phyloP scores from a whole-genome alignment of 352 stramenopile genomes.

The Phytophthora crassamura region DNA sequence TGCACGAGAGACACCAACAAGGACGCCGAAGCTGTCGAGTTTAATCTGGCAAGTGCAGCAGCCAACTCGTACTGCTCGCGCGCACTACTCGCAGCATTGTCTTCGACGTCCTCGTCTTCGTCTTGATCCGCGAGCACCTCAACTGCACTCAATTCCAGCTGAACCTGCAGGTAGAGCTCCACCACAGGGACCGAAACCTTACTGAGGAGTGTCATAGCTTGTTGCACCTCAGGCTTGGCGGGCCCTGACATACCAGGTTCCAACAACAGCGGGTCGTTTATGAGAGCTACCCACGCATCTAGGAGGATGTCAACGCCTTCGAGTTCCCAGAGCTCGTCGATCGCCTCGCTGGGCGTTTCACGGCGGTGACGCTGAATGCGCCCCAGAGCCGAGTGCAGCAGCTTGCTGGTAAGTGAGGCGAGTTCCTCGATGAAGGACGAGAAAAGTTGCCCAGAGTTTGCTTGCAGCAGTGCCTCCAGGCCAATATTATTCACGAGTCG shows the following conservation, averaged over 20 bases:
- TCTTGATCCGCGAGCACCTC: slow-evolving; percentile 76
- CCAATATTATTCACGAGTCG: slow-evolving; percentile 82
- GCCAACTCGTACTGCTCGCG: slow-evolving; percentile 79
- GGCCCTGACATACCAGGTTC: slow-evolving; percentile 29
- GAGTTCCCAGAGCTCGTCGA: slow-evolving; percentile 86
- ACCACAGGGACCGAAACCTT: slow-evolving; percentile 71
- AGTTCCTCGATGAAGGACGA: slow-evolving; percentile 72
- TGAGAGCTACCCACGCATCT: slow-evolving; percentile 81
- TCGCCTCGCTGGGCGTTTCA: slow-evolving; percentile 47
- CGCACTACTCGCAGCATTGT: slow-evolving; percentile 67
- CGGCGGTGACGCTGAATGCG: slow-evolving; percentile 67
- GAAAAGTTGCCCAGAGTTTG: slow-evolving; percentile 53
- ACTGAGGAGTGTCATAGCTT: slow-evolving; percentile 52
- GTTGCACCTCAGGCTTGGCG: slow-evolving; percentile 38
- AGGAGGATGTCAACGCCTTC: slow-evolving; percentile 83
- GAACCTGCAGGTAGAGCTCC: slow-evolving; percentile 78
- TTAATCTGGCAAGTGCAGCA: slow-evolving; percentile 72
- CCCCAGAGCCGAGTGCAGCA: slow-evolving; percentile 70
- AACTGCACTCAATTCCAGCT: slow-evolving; percentile 71
- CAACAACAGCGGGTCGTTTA: slow-evolving; percentile 66
- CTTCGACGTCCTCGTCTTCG: slow-evolving; percentile 87
- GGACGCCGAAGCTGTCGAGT: slow-evolving; percentile 53
- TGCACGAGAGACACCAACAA: slow-evolving; percentile 72
- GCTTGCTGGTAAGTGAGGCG: slow-evolving; percentile 68
- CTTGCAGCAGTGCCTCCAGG: slow-evolving; percentile 54